Conservation (phyloP, 2,329 filamentous ascomycete genomes). For the Sarocladiaceae sp. region DNA sequence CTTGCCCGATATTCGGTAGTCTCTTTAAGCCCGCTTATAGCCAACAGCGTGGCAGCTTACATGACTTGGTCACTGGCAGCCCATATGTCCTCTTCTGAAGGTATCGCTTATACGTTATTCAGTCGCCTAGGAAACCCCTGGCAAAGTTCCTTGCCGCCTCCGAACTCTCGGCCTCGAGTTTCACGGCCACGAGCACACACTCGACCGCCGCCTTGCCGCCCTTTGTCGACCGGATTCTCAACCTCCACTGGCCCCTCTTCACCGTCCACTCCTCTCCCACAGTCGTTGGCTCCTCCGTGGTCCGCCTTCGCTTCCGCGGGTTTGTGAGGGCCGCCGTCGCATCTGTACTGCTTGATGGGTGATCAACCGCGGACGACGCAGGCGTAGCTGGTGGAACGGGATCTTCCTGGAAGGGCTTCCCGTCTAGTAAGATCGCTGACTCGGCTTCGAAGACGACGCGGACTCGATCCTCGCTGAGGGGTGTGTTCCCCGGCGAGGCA, state of each 20-base stretch:
- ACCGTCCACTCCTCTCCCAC: conserved; percentile 52
- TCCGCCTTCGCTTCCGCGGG: conserved; percentile 40
- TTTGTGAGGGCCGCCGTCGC: conserved; percentile 10
- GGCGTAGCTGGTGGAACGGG: not conserved
- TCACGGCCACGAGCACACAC: conserved; percentile 68
- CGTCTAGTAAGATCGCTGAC: conserved; percentile 53
- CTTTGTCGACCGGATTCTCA: conserved; percentile 53
- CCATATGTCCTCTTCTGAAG: conserved; percentile 8
- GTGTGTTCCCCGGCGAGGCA: conserved; percentile 61
- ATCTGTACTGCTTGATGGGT: not conserved
- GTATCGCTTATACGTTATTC: conserved; percentile 2
- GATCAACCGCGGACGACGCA: not conserved
- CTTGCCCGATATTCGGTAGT: too few relatives aligned
- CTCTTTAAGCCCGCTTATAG: too few relatives aligned
- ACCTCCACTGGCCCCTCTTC: conserved; percentile 63
- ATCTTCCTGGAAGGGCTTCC: conserved; percentile 24
- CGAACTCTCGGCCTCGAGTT: conserved; percentile 63
- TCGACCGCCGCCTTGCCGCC: conserved; percentile 53
- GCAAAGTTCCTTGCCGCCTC: conserved; percentile 60
- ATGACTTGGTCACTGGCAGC: too few relatives aligned
- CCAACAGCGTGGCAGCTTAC: too few relatives aligned
- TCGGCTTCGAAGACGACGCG: conserved; percentile 56
- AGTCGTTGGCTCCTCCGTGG: conserved; percentile 24
- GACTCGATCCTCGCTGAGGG: conserved; percentile 64
- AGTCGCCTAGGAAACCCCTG: conserved; percentile 53